Percentiles rank a stretch among this genome's conserved stretches.
phyloP scores from a whole-genome alignment of 805 yeast genomes.

The Middelhovenomyces tepae region DNA sequence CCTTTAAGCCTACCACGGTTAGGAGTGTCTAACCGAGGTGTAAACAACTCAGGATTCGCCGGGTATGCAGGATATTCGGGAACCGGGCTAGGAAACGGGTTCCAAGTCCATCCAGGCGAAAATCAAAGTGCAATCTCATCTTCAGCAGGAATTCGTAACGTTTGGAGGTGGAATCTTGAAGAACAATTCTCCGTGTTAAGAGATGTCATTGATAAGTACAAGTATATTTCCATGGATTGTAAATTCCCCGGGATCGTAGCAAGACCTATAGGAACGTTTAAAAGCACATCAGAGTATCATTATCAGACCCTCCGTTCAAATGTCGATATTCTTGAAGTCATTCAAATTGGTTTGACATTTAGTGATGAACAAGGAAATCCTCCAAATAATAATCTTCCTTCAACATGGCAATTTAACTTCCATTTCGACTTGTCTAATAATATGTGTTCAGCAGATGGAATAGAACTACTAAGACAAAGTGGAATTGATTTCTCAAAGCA shows the following conservation, averaged over 20 bases:
- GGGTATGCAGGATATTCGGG: too few species aligned
- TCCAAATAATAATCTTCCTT: constrained; percentile 55
- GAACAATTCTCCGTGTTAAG: constrained; percentile 32
- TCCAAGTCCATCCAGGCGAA: too few species aligned
- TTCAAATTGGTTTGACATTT: constrained; percentile 77
- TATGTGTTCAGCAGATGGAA: constrained; percentile 82
- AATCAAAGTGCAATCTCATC: too few species aligned
- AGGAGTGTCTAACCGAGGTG: too few species aligned
- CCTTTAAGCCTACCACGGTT: too few species aligned
- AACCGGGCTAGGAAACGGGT: too few species aligned
- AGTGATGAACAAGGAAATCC: constrained; percentile 61
- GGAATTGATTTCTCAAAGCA: constrained; percentile 77
- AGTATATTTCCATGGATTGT: constrained; percentile 52
- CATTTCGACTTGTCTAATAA: constrained; percentile 62
- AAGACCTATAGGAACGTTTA: constrained; percentile 89
- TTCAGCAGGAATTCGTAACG: too few species aligned
- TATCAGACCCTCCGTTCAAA: constrained; percentile 91
- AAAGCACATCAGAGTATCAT: constrained; percentile 85
- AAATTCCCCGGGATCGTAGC: constrained; percentile 96
- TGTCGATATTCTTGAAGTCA: constrained; percentile 74
- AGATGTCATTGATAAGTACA: constrained; percentile 29
- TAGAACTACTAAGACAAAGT: constrained; percentile 68
- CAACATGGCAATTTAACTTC: constrained; percentile 97
- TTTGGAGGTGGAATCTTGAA: constrained; percentile 35
- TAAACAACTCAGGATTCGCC: too few species aligned